Percentiles rank a stretch among this genome's conserved stretches.
phyloP scores from a whole-genome alignment of 257 asterid species.

The Parsonsia alboflavescens region DNA sequence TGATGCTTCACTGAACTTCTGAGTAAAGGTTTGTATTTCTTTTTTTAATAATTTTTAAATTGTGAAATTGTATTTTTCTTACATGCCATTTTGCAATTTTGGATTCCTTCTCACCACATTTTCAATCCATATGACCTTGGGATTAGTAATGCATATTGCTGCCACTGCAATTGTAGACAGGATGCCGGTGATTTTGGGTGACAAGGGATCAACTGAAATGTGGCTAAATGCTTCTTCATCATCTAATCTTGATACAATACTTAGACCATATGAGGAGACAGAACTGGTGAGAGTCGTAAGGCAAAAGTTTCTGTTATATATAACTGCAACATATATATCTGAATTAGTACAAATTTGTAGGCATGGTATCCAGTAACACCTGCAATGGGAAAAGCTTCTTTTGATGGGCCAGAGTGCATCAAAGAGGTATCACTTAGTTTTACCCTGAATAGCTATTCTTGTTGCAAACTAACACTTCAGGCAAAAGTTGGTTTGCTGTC shows the following conservation, averaged over 20 bases:
- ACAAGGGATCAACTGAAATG: conserved; percentile 57
- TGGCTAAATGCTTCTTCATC: conserved; percentile 64
- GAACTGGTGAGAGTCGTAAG: conserved; percentile 60
- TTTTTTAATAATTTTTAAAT: not conserved
- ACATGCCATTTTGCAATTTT: not conserved
- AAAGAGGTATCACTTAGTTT: conserved; percentile 54
- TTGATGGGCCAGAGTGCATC: conserved; percentile 82
- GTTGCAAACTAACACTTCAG: not conserved
- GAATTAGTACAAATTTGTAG: conserved; percentile 29
- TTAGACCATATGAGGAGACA: conserved; percentile 71
- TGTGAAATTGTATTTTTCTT: not conserved
- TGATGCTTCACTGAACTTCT: not conserved
- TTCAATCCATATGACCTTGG: not conserved
- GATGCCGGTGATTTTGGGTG: conserved; percentile 93
- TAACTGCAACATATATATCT: conserved; percentile 7
- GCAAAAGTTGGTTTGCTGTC: not conserved
- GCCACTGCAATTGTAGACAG: conserved; percentile 45
- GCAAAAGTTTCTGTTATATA: not conserved
- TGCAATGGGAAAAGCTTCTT: conserved; percentile 85
- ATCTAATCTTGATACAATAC: conserved; percentile 53
- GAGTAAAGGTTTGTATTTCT: not conserved
- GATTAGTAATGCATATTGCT: not conserved
- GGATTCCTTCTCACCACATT: not conserved
- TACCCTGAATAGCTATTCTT: not conserved
- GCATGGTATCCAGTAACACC: conserved; percentile 91